Evolutionary conservation across 2,329 filamentous ascomycete genomes (phyloP).

Genomic region (Calonectria honghensis): DNA sequence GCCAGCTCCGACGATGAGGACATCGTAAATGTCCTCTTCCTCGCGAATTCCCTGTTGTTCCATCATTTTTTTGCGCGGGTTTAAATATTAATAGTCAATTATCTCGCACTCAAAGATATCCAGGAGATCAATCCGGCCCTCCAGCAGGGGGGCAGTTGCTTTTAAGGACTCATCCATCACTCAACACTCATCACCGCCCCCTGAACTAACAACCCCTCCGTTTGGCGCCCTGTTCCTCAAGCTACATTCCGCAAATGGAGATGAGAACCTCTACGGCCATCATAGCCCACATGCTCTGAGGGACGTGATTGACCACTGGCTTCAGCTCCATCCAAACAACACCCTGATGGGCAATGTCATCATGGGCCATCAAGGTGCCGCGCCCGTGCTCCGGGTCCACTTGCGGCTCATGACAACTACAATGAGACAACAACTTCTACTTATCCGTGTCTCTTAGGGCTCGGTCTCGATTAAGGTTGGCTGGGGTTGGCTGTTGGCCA

Average conservation of each 20-base stretch:
- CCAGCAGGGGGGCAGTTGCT: not conserved
- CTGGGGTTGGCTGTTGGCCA: not conserved
- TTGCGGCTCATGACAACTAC: conserved; percentile 11
- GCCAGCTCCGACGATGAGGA: conserved; percentile 84
- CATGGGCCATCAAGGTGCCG: conserved; percentile 38
- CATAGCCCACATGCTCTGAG: not conserved
- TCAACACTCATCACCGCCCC: not conserved
- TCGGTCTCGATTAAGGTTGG: conserved; percentile 9
- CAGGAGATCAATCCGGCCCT: not conserved
- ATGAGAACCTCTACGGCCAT: conserved; percentile 40
- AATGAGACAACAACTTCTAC: not conserved
- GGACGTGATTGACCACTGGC: conserved; percentile 20
- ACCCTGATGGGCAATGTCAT: conserved; percentile 40
- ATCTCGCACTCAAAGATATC: not conserved
- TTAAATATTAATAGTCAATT: not conserved
- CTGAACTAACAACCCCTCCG: not conserved
- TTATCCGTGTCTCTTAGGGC: not conserved
- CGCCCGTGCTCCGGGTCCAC: conserved; percentile 27
- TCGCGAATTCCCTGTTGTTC: conserved; percentile 15
- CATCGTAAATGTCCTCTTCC: conserved; percentile 72
- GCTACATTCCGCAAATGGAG: conserved; percentile 5
- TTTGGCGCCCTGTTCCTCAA: not conserved
- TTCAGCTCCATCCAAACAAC: conserved; percentile 13
- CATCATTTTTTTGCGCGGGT: conserved; percentile 18
- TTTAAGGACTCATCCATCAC: conserved; percentile 3